Conservation (phyloP, 768 basidiomycete genomes). For the Termitomyces sp. region DNA sequence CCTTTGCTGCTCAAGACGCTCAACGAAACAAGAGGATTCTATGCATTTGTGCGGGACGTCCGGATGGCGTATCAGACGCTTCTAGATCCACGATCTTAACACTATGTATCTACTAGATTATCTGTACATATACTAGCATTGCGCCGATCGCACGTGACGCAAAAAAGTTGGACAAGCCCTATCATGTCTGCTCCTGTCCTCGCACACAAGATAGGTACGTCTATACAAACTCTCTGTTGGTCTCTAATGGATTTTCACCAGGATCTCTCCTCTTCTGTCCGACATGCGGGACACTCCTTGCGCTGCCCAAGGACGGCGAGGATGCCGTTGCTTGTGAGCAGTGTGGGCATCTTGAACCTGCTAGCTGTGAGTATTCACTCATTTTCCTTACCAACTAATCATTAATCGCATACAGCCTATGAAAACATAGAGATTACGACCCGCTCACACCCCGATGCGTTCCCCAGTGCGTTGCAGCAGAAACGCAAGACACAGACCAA, state of each 20-base stretch:
- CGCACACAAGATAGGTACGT: conserved; percentile 12
- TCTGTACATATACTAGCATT: background rate
- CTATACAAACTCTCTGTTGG: background rate
- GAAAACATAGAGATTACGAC: conserved; percentile 89
- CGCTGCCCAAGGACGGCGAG: conserved; percentile 72
- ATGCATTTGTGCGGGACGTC: conserved; percentile 62
- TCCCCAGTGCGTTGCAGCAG: conserved; percentile 83
- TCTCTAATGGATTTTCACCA: conserved; percentile 13
- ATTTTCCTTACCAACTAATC: background rate
- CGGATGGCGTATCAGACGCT: conserved; percentile 46
- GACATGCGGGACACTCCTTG: conserved; percentile 84
- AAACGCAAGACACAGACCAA: conserved; percentile 89
- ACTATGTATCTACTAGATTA: background rate
- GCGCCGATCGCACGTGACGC: background rate
- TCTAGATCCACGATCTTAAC: background rate
- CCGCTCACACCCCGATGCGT: conserved; percentile 88
- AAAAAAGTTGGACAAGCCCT: background rate
- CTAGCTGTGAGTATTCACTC: conserved; percentile 61
- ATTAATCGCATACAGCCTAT: conserved; percentile 46
- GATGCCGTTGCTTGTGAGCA: conserved; percentile 80
- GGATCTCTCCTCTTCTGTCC: conserved; percentile 96
- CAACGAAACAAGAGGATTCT: conserved; percentile 66
- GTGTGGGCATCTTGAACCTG: conserved; percentile 82
- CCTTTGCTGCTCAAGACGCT: conserved; percentile 65
- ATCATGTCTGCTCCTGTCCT: background rate